phyloP scores from a whole-genome alignment of 2,329 filamentous ascomycete species.

The Ambrosiella xylebori region DNA sequence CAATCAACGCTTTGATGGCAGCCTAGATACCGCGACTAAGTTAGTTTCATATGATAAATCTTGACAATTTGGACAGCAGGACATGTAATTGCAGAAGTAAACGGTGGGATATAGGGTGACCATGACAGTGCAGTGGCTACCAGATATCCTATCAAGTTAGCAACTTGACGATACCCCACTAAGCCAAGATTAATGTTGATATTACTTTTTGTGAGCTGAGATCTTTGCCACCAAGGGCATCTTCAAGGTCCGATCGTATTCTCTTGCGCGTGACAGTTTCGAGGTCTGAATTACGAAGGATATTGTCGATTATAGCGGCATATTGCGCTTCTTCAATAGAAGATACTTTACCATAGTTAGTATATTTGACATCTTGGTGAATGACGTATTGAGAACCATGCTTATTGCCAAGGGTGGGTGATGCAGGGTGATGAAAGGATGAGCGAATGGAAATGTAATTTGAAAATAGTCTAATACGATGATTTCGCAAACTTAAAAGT shows the following conservation, averaged over 20 bases:
- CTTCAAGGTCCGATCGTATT: slow-evolving; percentile 39
- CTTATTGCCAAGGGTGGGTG: too few species aligned
- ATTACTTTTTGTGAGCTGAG: slow-evolving; percentile 40
- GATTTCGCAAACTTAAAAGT: too few species aligned
- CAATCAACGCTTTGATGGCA: slow-evolving; percentile 55
- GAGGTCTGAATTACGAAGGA: slow-evolving; percentile 40
- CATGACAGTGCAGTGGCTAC: too few species aligned
- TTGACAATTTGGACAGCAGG: neutral
- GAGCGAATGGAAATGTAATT: too few species aligned
- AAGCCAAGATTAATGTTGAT: too few species aligned
- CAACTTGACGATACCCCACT: too few species aligned
- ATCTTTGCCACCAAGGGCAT: slow-evolving; percentile 37
- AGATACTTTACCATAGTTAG: slow-evolving; percentile 24
- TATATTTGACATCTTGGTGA: neutral
- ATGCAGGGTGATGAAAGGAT: too few species aligned
- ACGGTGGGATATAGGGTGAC: neutral
- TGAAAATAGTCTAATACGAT: too few species aligned
- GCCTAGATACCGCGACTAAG: slow-evolving; percentile 26
- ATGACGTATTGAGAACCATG: neutral
- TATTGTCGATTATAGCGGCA: slow-evolving; percentile 41
- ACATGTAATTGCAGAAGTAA: neutral
- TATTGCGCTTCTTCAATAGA: slow-evolving; percentile 33
- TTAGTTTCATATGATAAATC: neutral
- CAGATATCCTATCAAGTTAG: too few species aligned
- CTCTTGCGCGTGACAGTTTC: slow-evolving; percentile 47